Conservation (phyloP, 1,139 yeast species). For the Blastobotrys buckinghamii region DNA sequence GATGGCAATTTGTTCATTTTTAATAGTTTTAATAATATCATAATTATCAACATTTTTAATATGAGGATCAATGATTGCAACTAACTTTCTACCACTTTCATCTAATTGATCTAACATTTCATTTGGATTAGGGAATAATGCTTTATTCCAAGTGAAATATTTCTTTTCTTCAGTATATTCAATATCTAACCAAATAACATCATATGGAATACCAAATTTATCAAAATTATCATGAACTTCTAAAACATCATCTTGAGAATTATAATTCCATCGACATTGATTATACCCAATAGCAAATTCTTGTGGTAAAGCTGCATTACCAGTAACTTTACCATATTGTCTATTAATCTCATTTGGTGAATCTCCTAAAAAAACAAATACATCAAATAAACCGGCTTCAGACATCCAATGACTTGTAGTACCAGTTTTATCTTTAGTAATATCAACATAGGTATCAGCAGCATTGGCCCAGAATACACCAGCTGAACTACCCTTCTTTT, state of each 20-base stretch:
- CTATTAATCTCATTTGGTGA: constrained; percentile 55
- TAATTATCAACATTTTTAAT: constrained; percentile 57
- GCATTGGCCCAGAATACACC: constrained; percentile 91
- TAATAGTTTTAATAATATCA: constrained; percentile 51
- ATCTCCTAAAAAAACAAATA: constrained; percentile 61
- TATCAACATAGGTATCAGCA: constrained; percentile 88
- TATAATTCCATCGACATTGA: constrained; percentile 97
- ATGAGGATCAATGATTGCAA: constrained; percentile 89
- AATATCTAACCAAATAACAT: constrained; percentile 90
- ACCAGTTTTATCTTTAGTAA: constrained; percentile 36
- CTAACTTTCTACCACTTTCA: constrained; percentile 71
- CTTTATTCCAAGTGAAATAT: constrained; percentile 85
- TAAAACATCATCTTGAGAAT: constrained; percentile 77
- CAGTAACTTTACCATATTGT: constrained; percentile 69
- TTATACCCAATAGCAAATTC: constrained; percentile 82
- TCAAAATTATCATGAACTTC: constrained; percentile 68
- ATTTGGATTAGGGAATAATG: constrained; percentile 68
- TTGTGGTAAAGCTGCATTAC: constrained; percentile 70
- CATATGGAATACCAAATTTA: constrained; percentile 71
- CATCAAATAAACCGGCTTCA: constrained; percentile 78
- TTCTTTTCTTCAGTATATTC: constrained; percentile 84
- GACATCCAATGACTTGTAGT: constrained; percentile 82
- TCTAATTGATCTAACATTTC: constrained; percentile 60
- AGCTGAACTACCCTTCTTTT: constrained; percentile 50
- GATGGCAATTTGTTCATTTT: constrained; percentile 39